phyloP scores from a whole-genome alignment of 148 eudicot species.

The Camellia japonica region DNA sequence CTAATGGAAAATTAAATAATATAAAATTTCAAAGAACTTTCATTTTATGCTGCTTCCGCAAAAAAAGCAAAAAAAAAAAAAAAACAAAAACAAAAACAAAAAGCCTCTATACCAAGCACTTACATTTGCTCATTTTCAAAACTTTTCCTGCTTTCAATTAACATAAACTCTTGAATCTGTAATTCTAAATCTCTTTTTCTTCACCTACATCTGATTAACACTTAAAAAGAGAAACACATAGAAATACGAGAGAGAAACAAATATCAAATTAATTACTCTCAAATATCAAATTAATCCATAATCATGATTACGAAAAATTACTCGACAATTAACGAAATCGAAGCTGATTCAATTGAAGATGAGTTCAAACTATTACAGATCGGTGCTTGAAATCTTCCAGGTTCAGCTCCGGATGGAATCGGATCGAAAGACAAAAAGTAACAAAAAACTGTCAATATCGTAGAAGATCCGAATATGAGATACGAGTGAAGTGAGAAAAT shows the following conservation, averaged over 20 bases:
- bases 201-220: not conserved
- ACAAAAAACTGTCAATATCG: not conserved
- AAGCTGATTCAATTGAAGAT: not conserved
- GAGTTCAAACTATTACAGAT: not conserved
- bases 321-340: not conserved
- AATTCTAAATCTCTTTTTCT: not conserved
- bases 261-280: constrained; percentile 3
- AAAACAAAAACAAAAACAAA: not conserved
- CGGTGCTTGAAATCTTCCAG: constrained; percentile 7
- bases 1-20: not conserved
- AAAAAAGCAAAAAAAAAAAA: not conserved
- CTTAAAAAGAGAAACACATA: not conserved
- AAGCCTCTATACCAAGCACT: not conserved
- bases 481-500: constrained; percentile 13
- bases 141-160: not conserved
- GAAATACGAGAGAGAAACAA: not conserved
- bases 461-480: constrained; percentile 10
- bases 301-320: not conserved
- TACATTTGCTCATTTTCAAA: not conserved
- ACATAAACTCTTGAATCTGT: not conserved
- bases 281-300: not conserved
- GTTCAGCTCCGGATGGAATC: not conserved
- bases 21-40: not conserved
- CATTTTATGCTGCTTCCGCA: not conserved
- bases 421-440: not conserved